Base-by-base conservation (phyloP, 768 basidiomycete genomes). In the Leccinum obscurum region DNA sequence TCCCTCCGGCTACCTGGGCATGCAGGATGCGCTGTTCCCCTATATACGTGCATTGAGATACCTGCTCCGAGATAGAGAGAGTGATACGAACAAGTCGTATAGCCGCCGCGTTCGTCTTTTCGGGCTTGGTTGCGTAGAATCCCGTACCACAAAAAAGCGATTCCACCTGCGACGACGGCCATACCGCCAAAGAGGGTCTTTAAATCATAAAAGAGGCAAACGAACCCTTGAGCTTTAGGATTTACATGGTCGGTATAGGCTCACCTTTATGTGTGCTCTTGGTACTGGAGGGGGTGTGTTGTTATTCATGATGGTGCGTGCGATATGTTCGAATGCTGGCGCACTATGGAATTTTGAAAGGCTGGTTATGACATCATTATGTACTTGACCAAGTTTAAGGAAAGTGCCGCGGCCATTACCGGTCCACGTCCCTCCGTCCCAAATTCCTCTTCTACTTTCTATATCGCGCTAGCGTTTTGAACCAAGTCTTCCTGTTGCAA, bases 401-500 rank as follows among this genome's bases (percentile, higher is more conserved):
- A 35, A 35, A 35, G 35, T 35, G 35, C 35, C 35, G 14, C 35
- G 35, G 32, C 32, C 32, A 34, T 34, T 90, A 85, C 71, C 77
- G 76, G 55, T 67, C 68, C 14, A 71, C 70, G 4, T 68, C 74
- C 10, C 70, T 90, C 2, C 62, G 75, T 20, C 32, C 62, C 57
- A 17, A 76, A 67, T 32, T 57, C 37, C 26, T n/a, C 7, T 46
- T 39, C 8, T 32, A 37, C 26, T 79, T 80, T 72, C 72, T 77
- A 52, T 65, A 77, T 17, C 24, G 70, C 78, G 44, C 65, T 68
- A 30, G 59, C 65, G 17, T 70, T 80, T 41, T 91, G 62, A 81
- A 84, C 57, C 80, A 82, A 51, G 78, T 92, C 24, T 89, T 86
- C 15, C 77, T 91, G 51, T 82, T 79, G 89, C 91, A 69, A 77